A percentile compares a stretch with the other conserved stretches of the same genome.
These are phyloP conservation scores for Nyssa sinensis DNA, from an alignment of 148 eudicot species.

Conservation along the genomic window DNA sequence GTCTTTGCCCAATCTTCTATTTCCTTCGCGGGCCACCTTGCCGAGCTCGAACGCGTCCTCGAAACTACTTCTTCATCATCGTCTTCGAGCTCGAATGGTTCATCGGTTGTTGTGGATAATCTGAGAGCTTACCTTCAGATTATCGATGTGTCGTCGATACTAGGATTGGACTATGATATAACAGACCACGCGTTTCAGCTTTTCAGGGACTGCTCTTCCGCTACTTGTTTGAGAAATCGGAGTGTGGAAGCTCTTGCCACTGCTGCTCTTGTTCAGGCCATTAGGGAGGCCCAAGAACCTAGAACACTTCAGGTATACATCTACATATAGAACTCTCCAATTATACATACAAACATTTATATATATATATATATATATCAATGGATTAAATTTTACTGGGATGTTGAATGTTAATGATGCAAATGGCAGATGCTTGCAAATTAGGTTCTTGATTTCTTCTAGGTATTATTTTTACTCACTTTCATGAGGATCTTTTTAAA, in stretches of 20 bases:
- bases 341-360: no score
- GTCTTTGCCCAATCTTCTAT: slow-evolving; percentile 56
- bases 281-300: slow-evolving; percentile 95
- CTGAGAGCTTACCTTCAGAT: slow-evolving; percentile 90
- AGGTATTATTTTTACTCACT: no score
- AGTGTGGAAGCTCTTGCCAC: slow-evolving; percentile 95
- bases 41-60: slow-evolving; percentile 81
- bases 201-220: slow-evolving; percentile 91
- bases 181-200: slow-evolving; percentile 94
- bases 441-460: no score
- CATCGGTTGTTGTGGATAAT: slow-evolving; percentile 81
- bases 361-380: no score
- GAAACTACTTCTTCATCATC: slow-evolving; percentile 26
- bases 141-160: slow-evolving; percentile 77
- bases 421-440: no score
- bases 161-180: slow-evolving; percentile 66
- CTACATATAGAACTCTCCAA: no score
- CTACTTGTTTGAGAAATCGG: slow-evolving; percentile 94
- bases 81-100: slow-evolving; percentile 34
- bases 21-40: slow-evolving; percentile 83
- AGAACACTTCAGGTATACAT: slow-evolving; percentile 80
- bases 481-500: no score
- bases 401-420: not conserved
- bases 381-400: not conserved
- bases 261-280: slow-evolving; percentile 97